These are phyloP conservation scores for Fragosphaeria purpurea DNA, from an alignment of 2,329 filamentous ascomycete species.

Conservation along the genomic window DNA sequence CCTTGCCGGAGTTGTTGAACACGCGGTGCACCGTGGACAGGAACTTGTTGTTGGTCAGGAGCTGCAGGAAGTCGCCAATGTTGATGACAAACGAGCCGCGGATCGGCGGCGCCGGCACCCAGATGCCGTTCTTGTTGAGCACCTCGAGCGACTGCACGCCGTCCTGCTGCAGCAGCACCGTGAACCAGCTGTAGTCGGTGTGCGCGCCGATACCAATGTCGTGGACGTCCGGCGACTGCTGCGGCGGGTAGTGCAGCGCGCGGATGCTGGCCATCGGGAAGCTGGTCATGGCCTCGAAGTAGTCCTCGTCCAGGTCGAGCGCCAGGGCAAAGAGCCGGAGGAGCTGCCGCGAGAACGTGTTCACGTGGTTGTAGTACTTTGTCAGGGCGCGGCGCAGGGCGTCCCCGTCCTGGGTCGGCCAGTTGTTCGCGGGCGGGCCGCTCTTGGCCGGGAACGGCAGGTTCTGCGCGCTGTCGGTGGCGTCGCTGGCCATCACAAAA, in stretches of 20 bases:
- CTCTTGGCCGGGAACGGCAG: not conserved
- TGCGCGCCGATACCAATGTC: conserved; percentile 37
- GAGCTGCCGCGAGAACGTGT: conserved; percentile 4
- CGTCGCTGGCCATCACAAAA: not conserved
- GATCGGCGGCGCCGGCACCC: conserved; percentile 33
- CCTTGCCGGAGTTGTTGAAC: conserved; percentile 28
- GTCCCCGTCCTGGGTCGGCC: not conserved
- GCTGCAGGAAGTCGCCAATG: conserved; percentile 42
- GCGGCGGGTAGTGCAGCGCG: conserved; percentile 14
- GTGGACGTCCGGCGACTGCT: conserved; percentile 5
- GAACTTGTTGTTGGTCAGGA: conserved; percentile 39
- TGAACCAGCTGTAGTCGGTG: conserved; percentile 39
- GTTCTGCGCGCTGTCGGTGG: not conserved
- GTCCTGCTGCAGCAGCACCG: conserved; percentile 36
- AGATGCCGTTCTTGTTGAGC: conserved; percentile 22
- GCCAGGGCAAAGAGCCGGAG: conserved; percentile 15
- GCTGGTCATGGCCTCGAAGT: conserved; percentile 28
- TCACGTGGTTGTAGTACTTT: not conserved
- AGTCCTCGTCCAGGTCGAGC: conserved; percentile 15
- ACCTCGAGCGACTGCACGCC: conserved; percentile 31
- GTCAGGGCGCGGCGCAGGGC: not conserved
- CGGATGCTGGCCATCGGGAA: conserved; percentile 11
- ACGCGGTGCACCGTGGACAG: conserved; percentile 40
- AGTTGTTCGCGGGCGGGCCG: not conserved
- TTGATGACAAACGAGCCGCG: conserved; percentile 40